Evolutionary conservation across 352 stramenopile genomes (phyloP).

Genomic region (Globisporangium rhizosaccharum): DNA sequence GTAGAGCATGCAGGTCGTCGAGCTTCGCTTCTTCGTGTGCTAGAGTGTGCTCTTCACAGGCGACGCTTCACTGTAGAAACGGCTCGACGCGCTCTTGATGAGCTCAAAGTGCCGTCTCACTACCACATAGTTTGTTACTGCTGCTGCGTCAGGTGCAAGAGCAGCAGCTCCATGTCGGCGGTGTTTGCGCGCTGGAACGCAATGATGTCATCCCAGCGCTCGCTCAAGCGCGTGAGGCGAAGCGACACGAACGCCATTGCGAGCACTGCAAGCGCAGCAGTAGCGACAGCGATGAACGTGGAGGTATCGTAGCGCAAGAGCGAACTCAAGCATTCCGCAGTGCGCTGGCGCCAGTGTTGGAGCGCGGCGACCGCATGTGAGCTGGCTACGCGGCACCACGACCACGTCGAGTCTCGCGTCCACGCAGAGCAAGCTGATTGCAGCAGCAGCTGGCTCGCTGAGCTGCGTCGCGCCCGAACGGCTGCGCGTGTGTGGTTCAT

Average conservation of each 20-base stretch:
- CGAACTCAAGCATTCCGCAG: too few species aligned
- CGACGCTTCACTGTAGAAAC: background rate
- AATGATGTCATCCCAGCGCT: slow-evolving; percentile 1
- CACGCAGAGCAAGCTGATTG: background rate
- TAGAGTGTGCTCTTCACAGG: too few species aligned
- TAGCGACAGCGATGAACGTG: background rate
- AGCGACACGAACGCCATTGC: background rate
- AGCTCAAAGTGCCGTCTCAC: too few species aligned
- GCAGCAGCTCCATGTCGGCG: background rate
- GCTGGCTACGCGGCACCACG: too few species aligned
- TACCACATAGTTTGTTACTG: background rate
- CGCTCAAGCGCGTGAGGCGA: background rate
- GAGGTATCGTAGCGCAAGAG: background rate
- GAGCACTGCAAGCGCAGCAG: background rate
- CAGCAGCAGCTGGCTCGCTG: too few species aligned
- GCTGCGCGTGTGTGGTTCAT: background rate
- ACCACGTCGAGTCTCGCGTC: too few species aligned
- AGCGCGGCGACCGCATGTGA: too few species aligned
- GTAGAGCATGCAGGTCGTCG: too few species aligned
- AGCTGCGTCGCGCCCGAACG: background rate
- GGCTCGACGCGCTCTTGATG: background rate
- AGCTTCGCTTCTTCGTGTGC: too few species aligned
- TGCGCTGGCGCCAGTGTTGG: too few species aligned
- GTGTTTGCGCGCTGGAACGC: slow-evolving; percentile 1
- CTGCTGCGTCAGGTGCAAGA: background rate